These are phyloP conservation scores for Hanseniaspora thailandica DNA, from an alignment of 805 yeast species.

Conservation along the genomic window DNA sequence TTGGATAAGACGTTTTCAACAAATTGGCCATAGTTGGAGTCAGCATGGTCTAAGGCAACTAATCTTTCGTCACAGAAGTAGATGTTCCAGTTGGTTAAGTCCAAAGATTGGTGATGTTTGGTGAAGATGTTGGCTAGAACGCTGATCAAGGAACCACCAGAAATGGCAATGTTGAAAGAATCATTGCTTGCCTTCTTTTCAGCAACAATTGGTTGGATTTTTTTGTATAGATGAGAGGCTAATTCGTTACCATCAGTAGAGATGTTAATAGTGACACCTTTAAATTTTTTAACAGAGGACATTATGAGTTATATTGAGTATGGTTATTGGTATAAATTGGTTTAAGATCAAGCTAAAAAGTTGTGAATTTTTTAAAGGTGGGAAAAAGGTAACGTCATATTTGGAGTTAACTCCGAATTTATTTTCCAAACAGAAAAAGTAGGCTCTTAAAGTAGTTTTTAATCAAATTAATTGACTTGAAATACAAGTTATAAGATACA, in stretches of 20 bases:
- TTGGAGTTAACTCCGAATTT: too few species aligned
- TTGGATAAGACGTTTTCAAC: conserved; percentile 38
- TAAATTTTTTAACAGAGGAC: not conserved
- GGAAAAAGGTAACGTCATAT: too few species aligned
- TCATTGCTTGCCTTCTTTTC: conserved; percentile 22
- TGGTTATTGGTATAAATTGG: not conserved
- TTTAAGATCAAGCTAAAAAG: too few species aligned
- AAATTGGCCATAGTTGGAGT: conserved; percentile 77
- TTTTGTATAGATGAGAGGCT: conserved; percentile 2
- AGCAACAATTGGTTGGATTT: conserved; percentile 1
- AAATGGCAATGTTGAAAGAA: conserved; percentile 62
- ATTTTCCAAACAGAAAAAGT: too few species aligned
- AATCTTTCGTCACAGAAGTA: conserved; percentile 85
- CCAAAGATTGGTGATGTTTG: conserved; percentile 33
- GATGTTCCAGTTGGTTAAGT: conserved; percentile 69
- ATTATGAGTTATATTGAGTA: not conserved
- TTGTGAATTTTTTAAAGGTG: not conserved
- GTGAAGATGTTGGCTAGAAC: conserved; percentile 49
- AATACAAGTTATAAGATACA: too few species aligned
- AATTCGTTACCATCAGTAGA: conserved; percentile 5
- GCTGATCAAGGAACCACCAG: conserved; percentile 84
- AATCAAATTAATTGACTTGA: too few species aligned
- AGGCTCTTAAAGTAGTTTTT: too few species aligned
- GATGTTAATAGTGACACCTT: conserved; percentile 3
- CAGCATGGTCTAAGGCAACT: conserved; percentile 69